phyloP scores from a whole-genome alignment of 106 monocot genomes.

The Agapanthus africanus region DNA sequence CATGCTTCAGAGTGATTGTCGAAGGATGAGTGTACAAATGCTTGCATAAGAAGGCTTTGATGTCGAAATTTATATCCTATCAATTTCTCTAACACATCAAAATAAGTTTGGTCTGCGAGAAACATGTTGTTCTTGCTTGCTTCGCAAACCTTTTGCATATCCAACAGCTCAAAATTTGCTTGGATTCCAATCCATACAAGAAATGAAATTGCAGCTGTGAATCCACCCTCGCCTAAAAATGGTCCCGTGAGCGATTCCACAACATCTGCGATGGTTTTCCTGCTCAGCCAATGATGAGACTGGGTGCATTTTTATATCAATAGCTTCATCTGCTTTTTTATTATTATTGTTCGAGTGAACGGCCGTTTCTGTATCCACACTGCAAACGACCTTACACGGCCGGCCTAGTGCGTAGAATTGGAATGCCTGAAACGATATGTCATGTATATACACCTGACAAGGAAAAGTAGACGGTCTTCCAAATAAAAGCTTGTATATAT shows the following conservation, averaged over 20 bases:
- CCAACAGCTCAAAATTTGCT: conserved; percentile 41
- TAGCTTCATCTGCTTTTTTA: conserved; percentile 11
- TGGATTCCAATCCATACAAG: conserved; percentile 63
- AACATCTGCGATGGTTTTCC: conserved; percentile 85
- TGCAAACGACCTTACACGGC: conserved; percentile 48
- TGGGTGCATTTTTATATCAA: conserved; percentile 44
- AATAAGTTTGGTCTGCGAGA: conserved; percentile 26
- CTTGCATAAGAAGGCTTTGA: conserved; percentile 73
- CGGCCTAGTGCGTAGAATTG: conserved; percentile 79
- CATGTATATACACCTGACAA: conserved; percentile 74
- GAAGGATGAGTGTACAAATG: conserved; percentile 79
- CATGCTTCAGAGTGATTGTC: conserved; percentile 73
- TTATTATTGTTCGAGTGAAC: conserved; percentile 17
- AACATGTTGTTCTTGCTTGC: conserved; percentile 56
- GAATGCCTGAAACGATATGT: conserved; percentile 60
- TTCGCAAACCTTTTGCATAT: conserved; percentile 40
- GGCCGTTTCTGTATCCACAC: conserved; percentile 27
- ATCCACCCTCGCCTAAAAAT: conserved; percentile 88
- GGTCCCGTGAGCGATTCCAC: conserved; percentile 87
- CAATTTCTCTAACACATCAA: conserved; percentile 43
- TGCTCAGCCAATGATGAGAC: conserved; percentile 61
- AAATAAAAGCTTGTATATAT: neutral
- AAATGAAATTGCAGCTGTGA: conserved; percentile 75
- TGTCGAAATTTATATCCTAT: conserved; percentile 55
- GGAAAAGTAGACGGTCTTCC: neutral